A percentile compares a stretch with the other conserved stretches of the same genome.
Conservation (phyloP, 73 alveolate species). For the Paramecium sexaurelia region DNA sequence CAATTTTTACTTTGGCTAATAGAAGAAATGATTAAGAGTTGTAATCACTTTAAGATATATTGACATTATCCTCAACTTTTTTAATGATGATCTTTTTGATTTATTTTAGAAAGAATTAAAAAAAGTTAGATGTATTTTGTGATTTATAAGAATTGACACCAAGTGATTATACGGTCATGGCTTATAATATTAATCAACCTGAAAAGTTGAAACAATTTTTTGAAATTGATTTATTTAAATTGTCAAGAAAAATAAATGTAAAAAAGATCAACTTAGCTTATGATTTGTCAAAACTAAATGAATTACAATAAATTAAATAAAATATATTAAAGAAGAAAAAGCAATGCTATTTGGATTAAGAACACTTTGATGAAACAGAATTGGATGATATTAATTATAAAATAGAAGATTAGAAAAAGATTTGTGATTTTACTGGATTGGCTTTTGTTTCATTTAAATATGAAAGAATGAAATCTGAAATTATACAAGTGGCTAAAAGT, state of each 20-base stretch:
- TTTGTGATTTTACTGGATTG: conserved; percentile 36
- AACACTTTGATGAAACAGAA: neutral
- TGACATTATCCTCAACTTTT: conserved; percentile 7
- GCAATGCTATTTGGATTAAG: neutral
- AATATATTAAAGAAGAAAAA: conserved; percentile 47
- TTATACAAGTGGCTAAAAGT: conserved; percentile 20
- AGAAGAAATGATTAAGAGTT: conserved; percentile 15
- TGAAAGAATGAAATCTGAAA: conserved; percentile 15
- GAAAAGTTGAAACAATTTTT: conserved; percentile 59
- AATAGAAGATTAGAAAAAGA: neutral
- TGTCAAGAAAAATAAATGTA: conserved; percentile 24
- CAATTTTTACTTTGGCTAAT: conserved; percentile 54
- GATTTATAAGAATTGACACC: conserved; percentile 70
- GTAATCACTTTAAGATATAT: neutral
- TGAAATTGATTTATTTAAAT: neutral
- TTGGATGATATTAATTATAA: neutral
- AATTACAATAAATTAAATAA: neutral
- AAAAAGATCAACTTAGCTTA: conserved; percentile 55
- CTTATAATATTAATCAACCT: neutral
- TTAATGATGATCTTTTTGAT: conserved; percentile 35
- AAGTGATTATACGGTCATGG: conserved; percentile 72
- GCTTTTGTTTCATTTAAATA: conserved; percentile 59
- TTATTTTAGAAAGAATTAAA: conserved; percentile 34
- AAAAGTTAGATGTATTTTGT: conserved; percentile 56
- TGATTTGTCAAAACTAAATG: conserved; percentile 54